phyloP scores from a whole-genome alignment of 2,329 filamentous ascomycete species.

The Alternaria brassicicola region DNA sequence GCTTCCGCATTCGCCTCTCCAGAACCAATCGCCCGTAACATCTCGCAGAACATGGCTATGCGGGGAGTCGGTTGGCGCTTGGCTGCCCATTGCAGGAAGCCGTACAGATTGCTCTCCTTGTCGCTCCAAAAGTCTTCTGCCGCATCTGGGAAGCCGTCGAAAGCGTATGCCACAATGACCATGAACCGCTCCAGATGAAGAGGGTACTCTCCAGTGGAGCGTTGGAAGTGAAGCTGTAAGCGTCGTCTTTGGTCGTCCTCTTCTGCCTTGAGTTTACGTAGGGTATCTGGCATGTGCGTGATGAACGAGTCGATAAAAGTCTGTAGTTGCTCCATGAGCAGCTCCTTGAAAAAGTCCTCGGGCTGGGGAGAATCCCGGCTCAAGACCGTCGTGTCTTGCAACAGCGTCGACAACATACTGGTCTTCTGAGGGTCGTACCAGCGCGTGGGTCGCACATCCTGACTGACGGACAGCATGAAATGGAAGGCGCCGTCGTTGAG shows the following conservation, averaged over 20 bases:
- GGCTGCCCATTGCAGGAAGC: constrained; percentile 97
- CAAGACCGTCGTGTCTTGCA: constrained; percentile 77
- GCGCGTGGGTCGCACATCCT: constrained; percentile 78
- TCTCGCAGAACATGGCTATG: constrained; percentile 94
- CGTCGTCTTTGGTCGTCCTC: constrained; percentile 81
- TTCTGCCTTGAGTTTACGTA: constrained; percentile 82
- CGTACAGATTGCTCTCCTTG: constrained; percentile 88
- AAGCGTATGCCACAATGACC: constrained; percentile 88
- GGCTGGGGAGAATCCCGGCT: constrained; percentile 71
- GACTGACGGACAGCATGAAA: constrained; percentile 83
- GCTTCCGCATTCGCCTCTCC: constrained; percentile 81
- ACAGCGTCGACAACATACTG: constrained; percentile 80
- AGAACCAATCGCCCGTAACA: constrained; percentile 86
- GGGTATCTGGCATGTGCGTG: constrained; percentile 89
- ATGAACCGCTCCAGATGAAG: constrained; percentile 83
- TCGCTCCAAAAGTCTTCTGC: constrained; percentile 91
- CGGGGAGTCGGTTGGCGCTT: constrained; percentile 93
- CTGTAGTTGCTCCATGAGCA: constrained; percentile 82
- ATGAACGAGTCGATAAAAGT: constrained; percentile 91
- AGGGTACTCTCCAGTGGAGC: constrained; percentile 59
- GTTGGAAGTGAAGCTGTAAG: constrained; percentile 52
- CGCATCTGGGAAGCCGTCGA: constrained; percentile 82
- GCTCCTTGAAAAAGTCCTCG: constrained; percentile 71
- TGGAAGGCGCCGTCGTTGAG: constrained; percentile 91
- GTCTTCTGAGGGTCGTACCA: constrained; percentile 88